A percentile compares a stretch with the other conserved stretches of the same genome.
Evolutionary conservation across 2,329 filamentous ascomycete species (phyloP).

Genomic region (Neobulgaria alba): DNA sequence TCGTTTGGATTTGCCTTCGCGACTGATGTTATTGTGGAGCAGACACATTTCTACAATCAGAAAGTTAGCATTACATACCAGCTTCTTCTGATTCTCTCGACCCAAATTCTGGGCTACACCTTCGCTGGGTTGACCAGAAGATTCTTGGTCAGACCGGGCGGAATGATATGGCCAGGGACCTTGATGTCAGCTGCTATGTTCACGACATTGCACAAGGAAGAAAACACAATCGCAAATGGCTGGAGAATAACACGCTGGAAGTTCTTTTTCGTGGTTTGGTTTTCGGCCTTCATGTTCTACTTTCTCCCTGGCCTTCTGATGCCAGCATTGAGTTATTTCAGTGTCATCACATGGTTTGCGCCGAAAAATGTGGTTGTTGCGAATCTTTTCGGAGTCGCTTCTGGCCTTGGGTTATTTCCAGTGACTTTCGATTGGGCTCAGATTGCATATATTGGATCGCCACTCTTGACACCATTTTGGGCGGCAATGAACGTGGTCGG

Average conservation of each 20-base stretch:
- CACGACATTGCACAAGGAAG: conserved; percentile 72
- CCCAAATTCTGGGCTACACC: conserved; percentile 78
- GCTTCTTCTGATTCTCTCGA: conserved; percentile 73
- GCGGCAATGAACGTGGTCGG: conserved; percentile 77
- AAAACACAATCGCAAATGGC: conserved; percentile 72
- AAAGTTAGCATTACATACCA: conserved; percentile 70
- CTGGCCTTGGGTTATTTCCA: conserved; percentile 74
- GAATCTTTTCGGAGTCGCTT: conserved; percentile 80
- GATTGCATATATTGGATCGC: conserved; percentile 76
- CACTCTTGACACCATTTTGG: conserved; percentile 77
- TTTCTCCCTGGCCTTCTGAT: conserved; percentile 77
- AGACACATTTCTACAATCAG: conserved; percentile 83
- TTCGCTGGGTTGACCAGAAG: conserved; percentile 75
- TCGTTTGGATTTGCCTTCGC: conserved; percentile 86
- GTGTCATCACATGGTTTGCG: conserved; percentile 79
- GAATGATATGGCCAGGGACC: conserved; percentile 88
- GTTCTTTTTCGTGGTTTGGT: conserved; percentile 72
- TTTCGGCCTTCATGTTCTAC: conserved; percentile 68
- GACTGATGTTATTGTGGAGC: conserved; percentile 83
- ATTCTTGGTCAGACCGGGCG: conserved; percentile 74
- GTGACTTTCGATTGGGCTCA: conserved; percentile 90
- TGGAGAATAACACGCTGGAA: conserved; percentile 77
- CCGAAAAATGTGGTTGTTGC: conserved; percentile 79
- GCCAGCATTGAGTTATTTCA: conserved; percentile 83
- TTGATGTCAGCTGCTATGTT: conserved; percentile 88